Evolutionary conservation across 2,329 filamentous ascomycete genomes (phyloP).

Genomic region (Hypoxylon sp.): DNA sequence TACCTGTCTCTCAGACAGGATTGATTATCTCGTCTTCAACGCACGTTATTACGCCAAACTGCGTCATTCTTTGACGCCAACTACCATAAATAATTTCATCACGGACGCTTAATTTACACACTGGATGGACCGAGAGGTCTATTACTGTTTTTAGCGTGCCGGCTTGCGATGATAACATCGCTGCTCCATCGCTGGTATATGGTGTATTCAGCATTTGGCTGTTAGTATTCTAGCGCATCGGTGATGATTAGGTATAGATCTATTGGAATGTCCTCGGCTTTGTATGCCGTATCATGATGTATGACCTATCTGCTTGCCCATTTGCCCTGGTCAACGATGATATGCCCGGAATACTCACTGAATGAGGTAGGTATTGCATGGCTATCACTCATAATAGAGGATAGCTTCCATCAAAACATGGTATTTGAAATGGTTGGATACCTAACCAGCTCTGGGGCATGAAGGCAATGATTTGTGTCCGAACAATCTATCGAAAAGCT

Average conservation of each 20-base stretch:
- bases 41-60: constrained; percentile 8
- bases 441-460: background rate
- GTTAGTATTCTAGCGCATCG: too few species aligned
- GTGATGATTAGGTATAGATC: background rate
- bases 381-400: background rate
- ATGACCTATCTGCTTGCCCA: background rate
- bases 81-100: background rate
- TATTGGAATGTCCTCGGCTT: background rate
- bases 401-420: background rate
- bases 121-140: background rate
- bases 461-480: background rate
- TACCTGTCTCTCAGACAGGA: background rate
- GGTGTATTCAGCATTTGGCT: too few species aligned
- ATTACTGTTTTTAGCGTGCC: background rate
- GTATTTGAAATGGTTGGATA: background rate
- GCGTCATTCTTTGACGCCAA: constrained; percentile 1
- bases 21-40: constrained; percentile 5
- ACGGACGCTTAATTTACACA: background rate
- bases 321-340: background rate
- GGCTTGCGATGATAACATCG: background rate
- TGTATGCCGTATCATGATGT: background rate
- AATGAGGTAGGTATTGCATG: background rate
- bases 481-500: background rate
- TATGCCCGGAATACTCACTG: background rate
- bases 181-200: background rate